Conservation (phyloP, 345 rosid species). For the Syzygium aqueum region DNA sequence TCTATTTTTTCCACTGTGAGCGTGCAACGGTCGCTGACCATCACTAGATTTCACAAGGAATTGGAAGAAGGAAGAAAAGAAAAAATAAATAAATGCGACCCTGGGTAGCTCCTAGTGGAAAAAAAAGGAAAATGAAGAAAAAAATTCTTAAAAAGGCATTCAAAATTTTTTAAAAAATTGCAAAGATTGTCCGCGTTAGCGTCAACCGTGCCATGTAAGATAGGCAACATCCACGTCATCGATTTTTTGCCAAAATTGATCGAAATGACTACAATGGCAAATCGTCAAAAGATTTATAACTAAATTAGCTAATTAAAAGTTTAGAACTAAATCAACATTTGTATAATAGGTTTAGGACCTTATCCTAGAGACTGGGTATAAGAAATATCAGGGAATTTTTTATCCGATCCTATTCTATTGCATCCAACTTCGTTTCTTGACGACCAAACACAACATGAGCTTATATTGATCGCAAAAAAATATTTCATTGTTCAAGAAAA, state of each 20-base stretch:
- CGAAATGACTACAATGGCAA: neutral
- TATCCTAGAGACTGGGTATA: neutral
- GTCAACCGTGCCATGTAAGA: neutral
- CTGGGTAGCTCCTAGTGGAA: too few species aligned
- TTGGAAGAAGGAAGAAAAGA: too few species aligned
- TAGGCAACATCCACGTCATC: accelerated
- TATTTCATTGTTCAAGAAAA: too few species aligned
- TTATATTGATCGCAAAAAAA: too few species aligned
- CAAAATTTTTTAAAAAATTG: neutral
- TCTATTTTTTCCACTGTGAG: too few species aligned
- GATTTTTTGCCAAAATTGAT: neutral
- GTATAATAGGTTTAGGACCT: neutral
- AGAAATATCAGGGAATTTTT: neutral
- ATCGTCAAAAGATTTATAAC: neutral
- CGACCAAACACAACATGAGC: neutral
- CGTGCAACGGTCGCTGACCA: neutral
- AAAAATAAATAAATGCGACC: too few species aligned
- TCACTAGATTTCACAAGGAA: neutral
- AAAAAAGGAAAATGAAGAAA: neutral
- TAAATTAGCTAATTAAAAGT: neutral
- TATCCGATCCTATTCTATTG: neutral
- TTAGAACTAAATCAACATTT: neutral
- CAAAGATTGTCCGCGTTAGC: neutral
- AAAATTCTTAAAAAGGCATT: neutral
- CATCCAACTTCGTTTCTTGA: neutral